Percentiles rank a stretch among this genome's conserved stretches.
These are phyloP conservation scores for Capronia coronata DNA, from an alignment of 2,329 filamentous ascomycete genomes.

Conservation along the genomic window DNA sequence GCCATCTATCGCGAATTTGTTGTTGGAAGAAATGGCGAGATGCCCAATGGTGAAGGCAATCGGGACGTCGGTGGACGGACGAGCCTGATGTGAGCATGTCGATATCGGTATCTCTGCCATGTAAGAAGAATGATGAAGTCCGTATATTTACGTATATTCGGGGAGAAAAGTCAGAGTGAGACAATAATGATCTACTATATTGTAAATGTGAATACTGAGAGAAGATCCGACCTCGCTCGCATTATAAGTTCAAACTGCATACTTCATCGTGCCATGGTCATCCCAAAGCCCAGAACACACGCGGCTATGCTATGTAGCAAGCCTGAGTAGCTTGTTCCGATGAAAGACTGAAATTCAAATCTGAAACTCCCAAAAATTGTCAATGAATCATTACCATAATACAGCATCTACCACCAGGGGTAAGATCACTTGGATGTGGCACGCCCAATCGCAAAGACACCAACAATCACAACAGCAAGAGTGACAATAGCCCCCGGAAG, in stretches of 20 bases:
- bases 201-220: not conserved
- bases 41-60: slow-evolving; percentile 85
- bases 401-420: not conserved
- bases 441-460: slow-evolving; percentile 82
- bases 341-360: too few relatives aligned
- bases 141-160: too few relatives aligned
- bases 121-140: not conserved
- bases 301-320: not conserved
- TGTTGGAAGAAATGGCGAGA: slow-evolving; percentile 83
- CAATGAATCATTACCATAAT: not conserved
- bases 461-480: slow-evolving; percentile 87
- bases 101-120: too few relatives aligned
- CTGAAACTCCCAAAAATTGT: too few relatives aligned
- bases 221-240: not conserved
- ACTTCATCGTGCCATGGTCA: too few relatives aligned
- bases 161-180: not conserved
- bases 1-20: slow-evolving; percentile 91
- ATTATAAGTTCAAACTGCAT: not conserved
- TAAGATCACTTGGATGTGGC: slow-evolving; percentile 20
- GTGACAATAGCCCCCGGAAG: slow-evolving; percentile 91
- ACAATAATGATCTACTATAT: not conserved
- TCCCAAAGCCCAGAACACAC: not conserved
- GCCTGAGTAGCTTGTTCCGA: too few relatives aligned
- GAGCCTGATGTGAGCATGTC: slow-evolving; percentile 68
- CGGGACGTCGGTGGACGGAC: slow-evolving; percentile 88